Evolutionary conservation across 2,329 filamentous ascomycete species (phyloP).

Genomic region (Nakataea oryzae): DNA sequence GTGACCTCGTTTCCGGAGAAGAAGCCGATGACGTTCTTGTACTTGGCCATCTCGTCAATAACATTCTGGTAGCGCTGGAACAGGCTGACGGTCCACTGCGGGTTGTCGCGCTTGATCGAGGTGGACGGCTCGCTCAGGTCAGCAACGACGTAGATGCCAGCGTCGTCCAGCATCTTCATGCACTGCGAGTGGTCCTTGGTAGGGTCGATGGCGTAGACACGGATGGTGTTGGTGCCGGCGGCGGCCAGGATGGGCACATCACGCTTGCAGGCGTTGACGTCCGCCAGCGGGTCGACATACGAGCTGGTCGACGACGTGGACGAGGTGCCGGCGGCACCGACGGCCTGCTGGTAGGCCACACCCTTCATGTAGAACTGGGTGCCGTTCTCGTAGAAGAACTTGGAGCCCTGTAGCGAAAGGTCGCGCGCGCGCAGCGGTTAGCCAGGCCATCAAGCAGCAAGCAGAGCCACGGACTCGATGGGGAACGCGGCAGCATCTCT

Average conservation of each 20-base stretch:
- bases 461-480: neutral
- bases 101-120: slow-evolving; percentile 77
- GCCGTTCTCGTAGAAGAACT: slow-evolving; percentile 74
- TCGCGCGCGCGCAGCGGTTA: neutral
- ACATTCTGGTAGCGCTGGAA: slow-evolving; percentile 76
- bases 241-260: slow-evolving; percentile 74
- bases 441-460: neutral
- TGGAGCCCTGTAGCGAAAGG: slow-evolving; percentile 15
- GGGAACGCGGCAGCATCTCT: neutral
- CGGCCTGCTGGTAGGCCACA: slow-evolving; percentile 88
- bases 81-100: slow-evolving; percentile 69
- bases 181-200: slow-evolving; percentile 67
- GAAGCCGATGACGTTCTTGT: slow-evolving; percentile 91
- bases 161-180: slow-evolving; percentile 72
- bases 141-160: slow-evolving; percentile 90
- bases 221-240: slow-evolving; percentile 83
- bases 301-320: slow-evolving; percentile 27
- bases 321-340: slow-evolving; percentile 41
- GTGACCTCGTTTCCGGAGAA: slow-evolving; percentile 98
- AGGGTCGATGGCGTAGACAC: slow-evolving; percentile 88
- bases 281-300: slow-evolving; percentile 77
- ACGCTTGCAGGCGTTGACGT: slow-evolving; percentile 61
- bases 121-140: slow-evolving; percentile 73
- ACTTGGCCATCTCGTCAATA: slow-evolving; percentile 69
- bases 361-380: slow-evolving; percentile 73